phyloP scores from a whole-genome alignment of 2,329 filamentous ascomycete genomes.

The Hymenoscyphus salicellus region DNA sequence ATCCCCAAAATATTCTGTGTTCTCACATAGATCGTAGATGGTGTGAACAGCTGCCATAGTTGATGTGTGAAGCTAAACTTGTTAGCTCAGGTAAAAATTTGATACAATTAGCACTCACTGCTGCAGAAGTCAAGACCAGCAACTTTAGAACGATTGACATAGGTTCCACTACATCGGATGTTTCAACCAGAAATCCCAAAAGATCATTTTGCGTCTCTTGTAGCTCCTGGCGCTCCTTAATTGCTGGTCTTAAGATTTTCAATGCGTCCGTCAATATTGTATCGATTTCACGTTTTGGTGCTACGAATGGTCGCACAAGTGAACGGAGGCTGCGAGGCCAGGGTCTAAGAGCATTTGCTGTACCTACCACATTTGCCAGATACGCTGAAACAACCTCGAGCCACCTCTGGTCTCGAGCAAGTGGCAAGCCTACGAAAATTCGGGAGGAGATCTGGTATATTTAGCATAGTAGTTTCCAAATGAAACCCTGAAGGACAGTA shows the following conservation, averaged over 20 bases:
- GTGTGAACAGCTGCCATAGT: slow-evolving; percentile 1
- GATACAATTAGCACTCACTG: not conserved
- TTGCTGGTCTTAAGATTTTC: not conserved
- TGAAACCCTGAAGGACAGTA: not conserved
- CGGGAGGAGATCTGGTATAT: not conserved
- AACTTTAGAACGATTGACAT: not conserved
- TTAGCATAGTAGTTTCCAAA: not conserved
- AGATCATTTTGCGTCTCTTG: not conserved
- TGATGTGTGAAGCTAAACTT: slow-evolving; percentile 7
- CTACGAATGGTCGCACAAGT: not conserved
- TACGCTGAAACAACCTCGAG: not conserved
- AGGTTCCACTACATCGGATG: not conserved
- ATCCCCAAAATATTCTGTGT: slow-evolving; percentile 1
- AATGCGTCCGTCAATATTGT: not conserved
- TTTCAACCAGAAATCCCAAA: slow-evolving; percentile 5
- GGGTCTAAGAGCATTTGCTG: not conserved
- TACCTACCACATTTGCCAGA: not conserved
- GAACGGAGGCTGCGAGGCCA: not conserved
- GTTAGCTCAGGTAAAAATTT: not conserved
- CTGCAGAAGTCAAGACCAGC: not conserved
- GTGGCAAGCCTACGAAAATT: not conserved
- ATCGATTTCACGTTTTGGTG: not conserved
- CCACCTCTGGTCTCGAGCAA: not conserved
- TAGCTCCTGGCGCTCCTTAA: not conserved
- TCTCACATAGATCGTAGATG: slow-evolving; percentile 6